These are phyloP conservation scores for Scheffersomyces ergatensis DNA, from an alignment of 805 yeast species.

Conservation along the genomic window DNA sequence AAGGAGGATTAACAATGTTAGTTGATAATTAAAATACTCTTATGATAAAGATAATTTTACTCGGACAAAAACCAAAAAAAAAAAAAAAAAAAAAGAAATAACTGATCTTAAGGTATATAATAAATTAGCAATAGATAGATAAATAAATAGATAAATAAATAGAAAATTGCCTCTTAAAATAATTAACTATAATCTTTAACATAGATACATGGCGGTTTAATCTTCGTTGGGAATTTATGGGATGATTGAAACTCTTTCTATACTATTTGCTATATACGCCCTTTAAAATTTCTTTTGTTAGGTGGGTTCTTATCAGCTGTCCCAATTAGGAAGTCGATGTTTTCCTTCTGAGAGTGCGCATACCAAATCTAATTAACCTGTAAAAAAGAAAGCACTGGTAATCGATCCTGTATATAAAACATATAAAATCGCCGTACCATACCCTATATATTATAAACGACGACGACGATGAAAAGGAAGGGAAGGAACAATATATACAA, in stretches of 20 bases:
- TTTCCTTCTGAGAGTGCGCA: no score
- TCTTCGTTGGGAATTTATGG: not conserved
- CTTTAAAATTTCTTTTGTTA: not conserved
- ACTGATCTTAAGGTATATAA: not conserved
- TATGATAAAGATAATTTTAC: not conserved
- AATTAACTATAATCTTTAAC: not conserved
- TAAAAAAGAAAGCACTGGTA: no score
- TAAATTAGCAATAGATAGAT: no score
- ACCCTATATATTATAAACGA: no score
- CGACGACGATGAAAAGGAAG: no score
- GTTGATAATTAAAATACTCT: no score
- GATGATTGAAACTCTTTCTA: not conserved
- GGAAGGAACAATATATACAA: no score
- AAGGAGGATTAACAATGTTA: not conserved
- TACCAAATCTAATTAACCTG: no score
- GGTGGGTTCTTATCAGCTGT: not conserved
- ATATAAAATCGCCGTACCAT: no score
- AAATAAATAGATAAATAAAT: no score
- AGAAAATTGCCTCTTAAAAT: not conserved
- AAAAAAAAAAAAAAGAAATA: not conserved
- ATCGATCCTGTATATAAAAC: no score
- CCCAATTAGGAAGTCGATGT: not conserved
- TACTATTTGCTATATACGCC: not conserved
- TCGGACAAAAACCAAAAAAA: not conserved
- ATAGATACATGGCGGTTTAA: not conserved